Percentiles rank a stretch among this genome's conserved stretches.
Conservation (phyloP, 2,329 filamentous ascomycete genomes). For the Pyrenophora graminea region DNA sequence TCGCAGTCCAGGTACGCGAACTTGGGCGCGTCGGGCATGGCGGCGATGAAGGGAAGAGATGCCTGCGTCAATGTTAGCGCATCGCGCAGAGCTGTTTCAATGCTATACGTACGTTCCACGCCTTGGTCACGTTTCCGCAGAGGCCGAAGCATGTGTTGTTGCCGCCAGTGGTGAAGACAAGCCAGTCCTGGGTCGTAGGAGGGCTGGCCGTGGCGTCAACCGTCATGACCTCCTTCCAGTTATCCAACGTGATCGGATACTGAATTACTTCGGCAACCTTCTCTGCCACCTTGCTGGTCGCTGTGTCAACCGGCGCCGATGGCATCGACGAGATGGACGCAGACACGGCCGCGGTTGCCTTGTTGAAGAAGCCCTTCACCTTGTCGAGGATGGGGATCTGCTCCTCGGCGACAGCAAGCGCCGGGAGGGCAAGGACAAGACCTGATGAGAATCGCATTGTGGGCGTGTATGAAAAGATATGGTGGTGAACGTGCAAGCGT, state of each 20-base stretch:
- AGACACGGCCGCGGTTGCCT: conserved; percentile 61
- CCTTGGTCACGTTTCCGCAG: conserved; percentile 66
- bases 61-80: conserved; percentile 50
- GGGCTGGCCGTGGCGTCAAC: conserved; percentile 61
- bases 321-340: conserved; percentile 52
- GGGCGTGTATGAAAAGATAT: conserved; percentile 15
- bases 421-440: conserved; percentile 57
- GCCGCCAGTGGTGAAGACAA: conserved; percentile 72
- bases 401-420: conserved; percentile 57
- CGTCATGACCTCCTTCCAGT: conserved; percentile 71
- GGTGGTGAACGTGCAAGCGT: conserved; percentile 7
- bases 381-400: conserved; percentile 67
- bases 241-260: conserved; percentile 66
- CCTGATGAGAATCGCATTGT: conserved; percentile 58
- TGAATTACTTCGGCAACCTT: conserved; percentile 59
- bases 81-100: neutral
- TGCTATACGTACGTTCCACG: conserved; percentile 55
- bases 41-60: conserved; percentile 66
- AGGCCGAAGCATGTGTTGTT: conserved; percentile 79
- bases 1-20: conserved; percentile 76
- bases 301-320: conserved; percentile 50
- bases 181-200: conserved; percentile 72
- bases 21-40: conserved; percentile 65
- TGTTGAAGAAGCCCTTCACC: conserved; percentile 58
- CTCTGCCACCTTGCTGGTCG: conserved; percentile 56